A percentile compares a stretch with the other conserved stretches of the same genome.
These are phyloP conservation scores for Porpolomopsis calyptriformis DNA, from an alignment of 768 basidiomycete genomes.

Conservation along the genomic window DNA sequence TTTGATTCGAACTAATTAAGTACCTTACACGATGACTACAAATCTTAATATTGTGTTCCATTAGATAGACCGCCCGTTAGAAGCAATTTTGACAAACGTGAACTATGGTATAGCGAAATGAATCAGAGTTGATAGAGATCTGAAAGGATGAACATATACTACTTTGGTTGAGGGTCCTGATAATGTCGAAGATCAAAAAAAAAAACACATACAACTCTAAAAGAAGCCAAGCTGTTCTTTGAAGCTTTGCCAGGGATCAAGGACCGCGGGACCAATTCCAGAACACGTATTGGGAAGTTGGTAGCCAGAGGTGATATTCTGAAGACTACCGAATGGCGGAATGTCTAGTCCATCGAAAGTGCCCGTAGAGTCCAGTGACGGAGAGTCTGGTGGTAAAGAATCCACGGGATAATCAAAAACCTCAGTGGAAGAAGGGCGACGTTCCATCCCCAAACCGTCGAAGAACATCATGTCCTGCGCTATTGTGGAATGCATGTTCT, in stretches of 20 bases:
- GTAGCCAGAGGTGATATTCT: not conserved
- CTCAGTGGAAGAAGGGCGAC: slow-evolving; percentile 13
- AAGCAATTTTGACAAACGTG: too few species aligned
- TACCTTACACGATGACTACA: not conserved
- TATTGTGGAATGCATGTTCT: slow-evolving; percentile 39
- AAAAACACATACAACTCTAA: not conserved
- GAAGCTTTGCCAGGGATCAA: slow-evolving; percentile 61
- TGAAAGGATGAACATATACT: too few species aligned
- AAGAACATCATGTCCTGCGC: slow-evolving; percentile 43
- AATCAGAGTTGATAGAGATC: too few species aligned
- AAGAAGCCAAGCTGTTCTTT: slow-evolving; percentile 56
- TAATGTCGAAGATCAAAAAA: not conserved
- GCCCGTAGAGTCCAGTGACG: slow-evolving; percentile 20
- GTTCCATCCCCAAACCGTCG: slow-evolving; percentile 14
- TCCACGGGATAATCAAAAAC: slow-evolving; percentile 19
- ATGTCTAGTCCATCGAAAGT: slow-evolving; percentile 2
- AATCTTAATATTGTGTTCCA: too few species aligned
- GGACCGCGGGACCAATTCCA: slow-evolving; percentile 20
- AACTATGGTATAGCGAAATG: too few species aligned
- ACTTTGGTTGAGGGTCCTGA: too few species aligned
- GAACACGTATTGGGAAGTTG: slow-evolving; percentile 4
- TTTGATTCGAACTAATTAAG: not conserved
- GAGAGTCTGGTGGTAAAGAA: slow-evolving; percentile 14
- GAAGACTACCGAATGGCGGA: slow-evolving; percentile 6
- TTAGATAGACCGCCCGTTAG: too few species aligned